Evolutionary conservation across 805 yeast genomes (phyloP), one percentile per base, ranked within the genome.

Genomic region (Clavispora santaluciae): DNA sequence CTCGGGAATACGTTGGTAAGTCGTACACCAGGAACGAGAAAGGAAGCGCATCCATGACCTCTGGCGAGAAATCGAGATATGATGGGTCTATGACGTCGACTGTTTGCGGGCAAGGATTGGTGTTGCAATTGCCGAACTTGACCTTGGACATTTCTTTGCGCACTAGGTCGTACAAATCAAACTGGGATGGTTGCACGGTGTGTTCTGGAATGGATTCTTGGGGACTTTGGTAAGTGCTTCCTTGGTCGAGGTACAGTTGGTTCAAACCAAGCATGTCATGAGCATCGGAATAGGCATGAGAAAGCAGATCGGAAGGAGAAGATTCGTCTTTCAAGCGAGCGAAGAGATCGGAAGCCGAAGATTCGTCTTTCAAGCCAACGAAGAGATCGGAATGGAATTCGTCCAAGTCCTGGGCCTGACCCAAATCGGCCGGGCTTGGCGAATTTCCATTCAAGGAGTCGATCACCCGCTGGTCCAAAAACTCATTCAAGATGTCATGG

Each of bases 1-100:
- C 99, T 49, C 99, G 77, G 10, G 96, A 87, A 50, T 79, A 81
- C 5, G 76, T 65, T 2, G 97, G 97, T 34, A 91, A 68, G 38
- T 81, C 83, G 6, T 70, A 60, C 1, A 91, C 66, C 20, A 64
- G 59, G 39, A 85, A 49, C 40, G 70, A 65, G 57, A 75, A 80
- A 1, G 78, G 78, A 39, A 74, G 63, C 4, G 57, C 50, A 12
- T 56, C 42, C 61, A 67, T 55, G n/a, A 61, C 43, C 35, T 58
- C 57, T 1, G 60, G 57, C 3, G 70, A 65, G 42, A 68, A 68
- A 43, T 69, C 73, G 38, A 68, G 55, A 31, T 60, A 60, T 2
- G 66, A 49, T 0, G 65, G 56, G 35, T 61, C 63, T 5, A 63
- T 64, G 6, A 64, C 49, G 18, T 57, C 57, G 15, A 67, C 55